Conservation (phyloP, 805 yeast species). For the Saturnispora halmiae region DNA sequence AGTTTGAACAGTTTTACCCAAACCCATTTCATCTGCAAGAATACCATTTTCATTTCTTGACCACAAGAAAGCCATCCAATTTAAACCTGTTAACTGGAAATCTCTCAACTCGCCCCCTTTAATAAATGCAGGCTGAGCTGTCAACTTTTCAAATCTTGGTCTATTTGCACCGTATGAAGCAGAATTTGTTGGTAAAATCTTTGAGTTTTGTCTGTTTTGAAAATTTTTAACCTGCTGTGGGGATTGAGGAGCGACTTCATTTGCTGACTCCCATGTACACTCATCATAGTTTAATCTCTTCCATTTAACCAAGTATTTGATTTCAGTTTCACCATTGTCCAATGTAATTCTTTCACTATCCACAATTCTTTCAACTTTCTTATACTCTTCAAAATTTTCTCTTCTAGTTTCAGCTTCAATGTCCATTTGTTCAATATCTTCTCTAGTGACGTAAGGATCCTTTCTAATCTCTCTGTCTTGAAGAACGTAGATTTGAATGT, state of each 20-base stretch:
- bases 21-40: slow-evolving; percentile 97
- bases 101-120: slow-evolving; percentile 90
- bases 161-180: slow-evolving; percentile 67
- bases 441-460: slow-evolving; percentile 78
- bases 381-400: slow-evolving; percentile 77
- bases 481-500: slow-evolving; percentile 67
- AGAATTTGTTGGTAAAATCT: slow-evolving; percentile 73
- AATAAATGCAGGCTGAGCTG: slow-evolving; percentile 78
- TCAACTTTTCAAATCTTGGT: slow-evolving; percentile 83
- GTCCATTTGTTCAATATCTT: slow-evolving; percentile 90
- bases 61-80: slow-evolving; percentile 99
- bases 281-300: slow-evolving; percentile 86
- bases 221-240: slow-evolving; percentile 78
- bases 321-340: slow-evolving; percentile 55
- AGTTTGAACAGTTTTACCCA: slow-evolving; percentile 96
- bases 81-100: slow-evolving; percentile 94
- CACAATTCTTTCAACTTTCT: slow-evolving; percentile 82
- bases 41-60: slow-evolving; percentile 96
- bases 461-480: slow-evolving; percentile 65
- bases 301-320: slow-evolving; percentile 90
- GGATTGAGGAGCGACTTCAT: slow-evolving; percentile 71
- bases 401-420: slow-evolving; percentile 77
- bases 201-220: slow-evolving; percentile 73
- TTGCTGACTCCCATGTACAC: slow-evolving; percentile 95
- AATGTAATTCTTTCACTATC: slow-evolving; percentile 64